These are phyloP conservation scores for Trifolium pratense DNA, from an alignment of 306 rosid species.

Conservation along the genomic window DNA sequence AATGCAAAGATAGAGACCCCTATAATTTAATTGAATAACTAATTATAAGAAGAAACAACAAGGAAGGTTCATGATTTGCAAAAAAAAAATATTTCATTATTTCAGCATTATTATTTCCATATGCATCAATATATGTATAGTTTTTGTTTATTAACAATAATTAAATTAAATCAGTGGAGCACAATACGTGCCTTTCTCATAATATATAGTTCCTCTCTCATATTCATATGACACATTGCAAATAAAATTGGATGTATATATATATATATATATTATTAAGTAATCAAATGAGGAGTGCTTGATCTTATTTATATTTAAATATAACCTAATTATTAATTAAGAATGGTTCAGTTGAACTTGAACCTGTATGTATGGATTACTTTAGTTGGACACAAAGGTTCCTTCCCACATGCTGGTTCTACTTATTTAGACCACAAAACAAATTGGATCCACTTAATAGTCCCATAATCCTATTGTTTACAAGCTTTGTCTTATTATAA, in stretches of 20 bases:
- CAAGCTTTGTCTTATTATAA: neutral
- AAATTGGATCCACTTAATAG: slow-evolving; percentile 41
- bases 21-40: slow-evolving; percentile 6
- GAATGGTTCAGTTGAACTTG: slow-evolving; percentile 34
- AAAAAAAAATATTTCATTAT: neutral
- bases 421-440: slow-evolving; percentile 40
- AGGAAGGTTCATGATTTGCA: slow-evolving; percentile 34
- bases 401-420: slow-evolving; percentile 46
- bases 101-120: neutral
- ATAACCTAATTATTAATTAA: slow-evolving; percentile 34
- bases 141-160: neutral
- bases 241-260: neutral
- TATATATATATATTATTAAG: neutral
- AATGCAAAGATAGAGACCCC: slow-evolving; percentile 18
- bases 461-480: slow-evolving; percentile 17
- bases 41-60: slow-evolving; percentile 39
- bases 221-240: slow-evolving; percentile 36
- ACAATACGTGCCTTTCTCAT: slow-evolving; percentile 11
- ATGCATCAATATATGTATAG: neutral
- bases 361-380: slow-evolving; percentile 1
- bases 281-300: neutral
- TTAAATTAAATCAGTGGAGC: slow-evolving; percentile 15
- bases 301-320: neutral
- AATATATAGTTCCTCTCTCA: slow-evolving; percentile 21
- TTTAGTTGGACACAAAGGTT: slow-evolving; percentile 42